A percentile compares a stretch with the other conserved stretches of the same genome.
Evolutionary conservation across 1,139 yeast species (phyloP).

Genomic region (Taiozyma sp.): DNA sequence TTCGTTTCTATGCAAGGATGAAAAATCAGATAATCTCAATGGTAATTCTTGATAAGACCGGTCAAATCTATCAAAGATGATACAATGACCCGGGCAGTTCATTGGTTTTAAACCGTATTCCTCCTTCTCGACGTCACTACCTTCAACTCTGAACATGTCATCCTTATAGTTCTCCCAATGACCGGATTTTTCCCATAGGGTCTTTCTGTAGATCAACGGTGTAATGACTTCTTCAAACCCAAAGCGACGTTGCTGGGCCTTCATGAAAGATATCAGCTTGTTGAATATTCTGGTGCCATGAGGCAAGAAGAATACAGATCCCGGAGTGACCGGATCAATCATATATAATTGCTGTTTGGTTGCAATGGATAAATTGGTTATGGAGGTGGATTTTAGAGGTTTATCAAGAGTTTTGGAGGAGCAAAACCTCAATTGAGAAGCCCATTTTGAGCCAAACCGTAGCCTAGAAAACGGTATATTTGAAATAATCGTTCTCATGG

Average conservation of each 20-base stretch:
- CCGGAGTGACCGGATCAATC: constrained; percentile 79
- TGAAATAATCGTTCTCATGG: not conserved
- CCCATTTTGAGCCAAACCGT: not conserved
- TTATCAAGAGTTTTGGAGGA: not conserved
- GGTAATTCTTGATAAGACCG: constrained; percentile 90
- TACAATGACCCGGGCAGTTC: constrained; percentile 99
- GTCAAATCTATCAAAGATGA: constrained; percentile 75
- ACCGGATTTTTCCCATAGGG: constrained; percentile 88
- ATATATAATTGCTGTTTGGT: constrained; percentile 66
- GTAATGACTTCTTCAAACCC: constrained; percentile 93
- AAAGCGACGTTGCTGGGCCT: constrained; percentile 63
- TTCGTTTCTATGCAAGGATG: constrained; percentile 93
- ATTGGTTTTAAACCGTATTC: constrained; percentile 89
- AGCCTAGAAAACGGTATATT: not conserved
- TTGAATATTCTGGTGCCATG: constrained; percentile 88
- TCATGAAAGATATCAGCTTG: constrained; percentile 74
- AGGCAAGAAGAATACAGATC: constrained; percentile 83
- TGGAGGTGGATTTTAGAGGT: constrained; percentile 10
- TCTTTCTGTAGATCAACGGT: constrained; percentile 81
- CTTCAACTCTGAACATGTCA: constrained; percentile 81
- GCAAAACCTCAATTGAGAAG: not conserved
- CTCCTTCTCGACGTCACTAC: constrained; percentile 39
- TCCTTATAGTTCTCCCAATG: constrained; percentile 96
- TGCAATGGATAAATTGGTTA: constrained; percentile 43
- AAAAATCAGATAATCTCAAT: constrained; percentile 83